Base-by-base conservation (phyloP, 768 basidiomycete species). In the Austroboletus festivus region DNA sequence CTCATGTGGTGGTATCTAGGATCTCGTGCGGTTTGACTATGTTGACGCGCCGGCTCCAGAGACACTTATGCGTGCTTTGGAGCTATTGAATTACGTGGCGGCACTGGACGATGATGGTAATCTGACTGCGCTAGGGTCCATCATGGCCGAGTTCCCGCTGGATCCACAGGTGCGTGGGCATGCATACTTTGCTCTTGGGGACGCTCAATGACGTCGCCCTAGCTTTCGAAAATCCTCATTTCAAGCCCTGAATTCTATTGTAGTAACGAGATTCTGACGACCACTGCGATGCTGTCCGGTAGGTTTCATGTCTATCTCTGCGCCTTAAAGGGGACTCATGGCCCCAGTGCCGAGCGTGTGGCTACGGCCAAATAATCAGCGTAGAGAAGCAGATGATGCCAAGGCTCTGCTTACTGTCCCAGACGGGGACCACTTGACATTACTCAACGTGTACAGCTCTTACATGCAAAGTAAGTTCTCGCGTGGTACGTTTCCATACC, bases 141-240 rank as follows among this genome's bases (percentile, higher is more conserved):
- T 92, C 52, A 97, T 98, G 95, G 94, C 96, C 0, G 93, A 97
- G 58, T 98, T 98, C 75, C 96, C 95, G 12, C 78, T 99, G n/a
- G 96, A 98, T 67, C 96, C 95, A 34, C 94, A 94, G 76, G 89
- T 88, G 8, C 28, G 2, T 1, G 1, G 9, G 20, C 13, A n/a
- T n/a, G n/a, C n/a, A n/a, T 13, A 33, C 15, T 4, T 39, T 18
- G 4, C 28, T n/a, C n/a, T n/a, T n/a, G n/a, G n/a, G n/a, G n/a
- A 12, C 28, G 28, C 28, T 6, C 7, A 12, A 21, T 5, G 1
- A 6, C 50, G 9, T 66, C 7, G 4, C 22, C 4, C 13, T 30
- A 67, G 84, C 76, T 97, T 58, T 83, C 96, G 22, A 96, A 96
- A 68, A 86, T 95, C 82, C 79, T 98, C 42, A 92, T 97, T 52